Percentiles rank a stretch among this genome's conserved stretches.
Evolutionary conservation across 2,329 filamentous ascomycete species (phyloP).

Genomic region (Talaromyces sp.): DNA sequence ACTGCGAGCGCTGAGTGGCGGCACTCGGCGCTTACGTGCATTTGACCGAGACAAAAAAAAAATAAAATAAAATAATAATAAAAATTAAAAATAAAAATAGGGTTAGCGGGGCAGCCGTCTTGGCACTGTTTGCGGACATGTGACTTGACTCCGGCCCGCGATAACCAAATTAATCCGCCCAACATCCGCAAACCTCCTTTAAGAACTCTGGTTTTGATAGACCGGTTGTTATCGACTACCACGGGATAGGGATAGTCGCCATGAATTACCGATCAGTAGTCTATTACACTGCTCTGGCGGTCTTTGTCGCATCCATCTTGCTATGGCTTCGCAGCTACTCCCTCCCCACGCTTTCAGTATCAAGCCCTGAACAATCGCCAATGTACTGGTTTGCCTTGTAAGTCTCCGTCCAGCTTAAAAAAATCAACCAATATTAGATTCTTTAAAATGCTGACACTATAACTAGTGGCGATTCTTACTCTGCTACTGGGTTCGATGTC

Average conservation of each 20-base stretch:
- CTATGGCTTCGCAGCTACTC: slow-evolving; percentile 6
- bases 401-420: neutral
- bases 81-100: neutral
- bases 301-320: slow-evolving; percentile 6
- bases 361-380: neutral
- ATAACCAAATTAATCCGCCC: neutral
- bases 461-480: slow-evolving; percentile 34
- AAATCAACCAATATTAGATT: neutral
- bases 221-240: neutral
- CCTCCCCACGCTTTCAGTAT: neutral
- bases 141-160: neutral
- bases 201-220: neutral
- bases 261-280: slow-evolving; percentile 7
- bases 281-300: slow-evolving; percentile 3
- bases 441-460: neutral
- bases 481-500: slow-evolving; percentile 54
- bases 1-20: neutral
- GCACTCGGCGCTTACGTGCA: neutral
- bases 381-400: slow-evolving; percentile 11
- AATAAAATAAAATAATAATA: no score
- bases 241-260: neutral
- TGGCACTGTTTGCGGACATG: neutral
- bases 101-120: neutral
- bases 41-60: no score
- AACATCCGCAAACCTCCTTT: neutral